Evolutionary conservation across 768 basidiomycete genomes (phyloP).

Genomic region (Tricholoma sp.): DNA sequence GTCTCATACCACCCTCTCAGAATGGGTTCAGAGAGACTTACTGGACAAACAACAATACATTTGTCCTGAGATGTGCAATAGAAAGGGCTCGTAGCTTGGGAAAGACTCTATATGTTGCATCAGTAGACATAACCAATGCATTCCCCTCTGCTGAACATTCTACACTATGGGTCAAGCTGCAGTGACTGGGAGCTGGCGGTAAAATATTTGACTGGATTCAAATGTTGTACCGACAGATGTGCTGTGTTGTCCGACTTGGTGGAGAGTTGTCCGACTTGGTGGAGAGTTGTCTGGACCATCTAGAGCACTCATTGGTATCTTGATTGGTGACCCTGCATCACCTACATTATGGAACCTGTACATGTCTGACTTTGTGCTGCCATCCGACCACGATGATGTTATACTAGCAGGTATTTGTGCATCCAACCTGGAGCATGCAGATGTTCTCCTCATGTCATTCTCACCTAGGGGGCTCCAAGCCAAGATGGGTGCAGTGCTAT

Average conservation of each 20-base stretch:
- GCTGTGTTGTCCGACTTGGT: slow-evolving; percentile 15
- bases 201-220: slow-evolving; percentile 25
- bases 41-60: slow-evolving; percentile 25
- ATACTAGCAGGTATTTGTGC: too few relatives aligned
- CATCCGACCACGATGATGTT: slow-evolving; percentile 11
- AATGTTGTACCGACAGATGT: slow-evolving; percentile 18
- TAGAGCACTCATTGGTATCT: slow-evolving; percentile 18
- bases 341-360: slow-evolving; percentile 23
- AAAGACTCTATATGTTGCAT: slow-evolving; percentile 17
- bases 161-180: slow-evolving; percentile 27
- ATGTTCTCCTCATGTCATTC: slow-evolving; percentile 20
- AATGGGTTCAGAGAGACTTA: slow-evolving; percentile 23
- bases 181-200: slow-evolving; percentile 16
- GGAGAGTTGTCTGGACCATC: slow-evolving; percentile 12
- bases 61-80: slow-evolving; percentile 18
- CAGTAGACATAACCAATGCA: slow-evolving; percentile 26
- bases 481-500: slow-evolving; percentile 11
- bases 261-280: too few relatives aligned
- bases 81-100: slow-evolving; percentile 15
- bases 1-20: slow-evolving; percentile 22
- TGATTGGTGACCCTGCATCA: slow-evolving; percentile 24
- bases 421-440: too few relatives aligned
- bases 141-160: slow-evolving; percentile 29
- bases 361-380: slow-evolving; percentile 16
- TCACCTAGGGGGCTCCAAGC: slow-evolving; percentile 13